Base-by-base conservation (phyloP, 1,139 yeast genomes). In the Candida glucosophila region DNA sequence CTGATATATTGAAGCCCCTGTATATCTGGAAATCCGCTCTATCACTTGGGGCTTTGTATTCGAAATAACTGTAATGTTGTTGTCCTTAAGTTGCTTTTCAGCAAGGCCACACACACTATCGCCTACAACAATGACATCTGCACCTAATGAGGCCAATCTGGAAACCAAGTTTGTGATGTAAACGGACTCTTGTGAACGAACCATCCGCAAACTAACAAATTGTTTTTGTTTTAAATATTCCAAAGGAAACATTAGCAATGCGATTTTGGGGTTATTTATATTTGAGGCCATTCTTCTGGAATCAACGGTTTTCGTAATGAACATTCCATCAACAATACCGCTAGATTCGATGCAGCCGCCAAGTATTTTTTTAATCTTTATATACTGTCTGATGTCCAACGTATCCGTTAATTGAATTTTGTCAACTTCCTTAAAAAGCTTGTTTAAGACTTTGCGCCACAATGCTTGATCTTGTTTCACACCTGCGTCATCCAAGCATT, bases 81-180 rank as follows among this genome's bases (percentile, higher is more conserved):
- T 76, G 19, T 79, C 77, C 30, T 77, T 79, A 16, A 92, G 58
- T 32, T 81, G 52, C 25, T 73, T 68, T 28, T 82, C 58, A 0
- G 97, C 97, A 23, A 80, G 57, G 0, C 96, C 95, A 41, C 93
- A 78, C 1, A 88, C 81, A 7, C 81, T 67, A 21, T 83, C 83
- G 6, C 90, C 88, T 8, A 83, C 80, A 17, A 88, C 69, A 2
- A 92, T 68, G 14, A 92, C 63, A 39, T 74, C 85, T 0, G 99
- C 97, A 26, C 70, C 73, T 29, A 90, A 55, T 0, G 90, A 77
- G 4, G 76, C 64, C 13, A 92, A 71, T 30, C 97, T 65, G 3
- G 79, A 79, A 0, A 86, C 93, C 25, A 90, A 61, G 39, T 88
- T 88, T 28, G 77, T 72, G 24, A 90, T 65, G 42, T 81, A 88